Evolutionary conservation across 2,329 filamentous ascomycete species (phyloP).

Genomic region (Diaporthe sp.): DNA sequence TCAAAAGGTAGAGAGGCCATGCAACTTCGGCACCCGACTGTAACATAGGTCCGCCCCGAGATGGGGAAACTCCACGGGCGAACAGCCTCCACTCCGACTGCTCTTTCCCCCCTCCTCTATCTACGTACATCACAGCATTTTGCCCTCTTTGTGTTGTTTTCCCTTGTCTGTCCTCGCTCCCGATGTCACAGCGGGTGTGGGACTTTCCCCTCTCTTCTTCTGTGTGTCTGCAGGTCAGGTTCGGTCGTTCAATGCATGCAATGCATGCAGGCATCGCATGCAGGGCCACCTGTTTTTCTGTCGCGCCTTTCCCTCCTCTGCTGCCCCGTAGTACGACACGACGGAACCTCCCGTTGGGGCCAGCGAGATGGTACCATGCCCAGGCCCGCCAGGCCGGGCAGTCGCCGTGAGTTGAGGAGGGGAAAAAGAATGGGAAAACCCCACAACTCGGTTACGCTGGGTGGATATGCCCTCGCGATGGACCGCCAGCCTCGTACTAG

Average conservation of each 20-base stretch:
- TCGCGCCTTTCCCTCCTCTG: neutral
- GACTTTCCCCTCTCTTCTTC: constrained; percentile 3
- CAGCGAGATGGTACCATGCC: constrained; percentile 14
- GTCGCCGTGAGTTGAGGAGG: constrained; percentile 12
- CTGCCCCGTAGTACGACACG: constrained; percentile 11
- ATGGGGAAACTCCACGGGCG: constrained; percentile 21
- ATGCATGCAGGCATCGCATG: constrained; percentile 12
- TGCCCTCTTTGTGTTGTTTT: neutral
- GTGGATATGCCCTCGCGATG: constrained; percentile 1
- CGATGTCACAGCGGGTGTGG: neutral
- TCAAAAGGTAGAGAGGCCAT: neutral
- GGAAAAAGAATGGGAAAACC: neutral
- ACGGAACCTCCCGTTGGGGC: constrained; percentile 25
- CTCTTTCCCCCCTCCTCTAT: neutral
- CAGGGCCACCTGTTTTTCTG: constrained; percentile 18
- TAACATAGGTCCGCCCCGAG: constrained; percentile 31
- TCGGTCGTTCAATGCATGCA: constrained; percentile 11
- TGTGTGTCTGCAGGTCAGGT: constrained; percentile 5
- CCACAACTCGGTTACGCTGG: constrained; percentile 25
- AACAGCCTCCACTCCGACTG: neutral
- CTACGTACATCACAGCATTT: neutral
- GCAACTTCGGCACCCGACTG: constrained; percentile 29
- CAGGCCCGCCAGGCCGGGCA: constrained; percentile 5
- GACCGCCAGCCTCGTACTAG: constrained; percentile 31
- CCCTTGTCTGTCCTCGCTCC: neutral